Percentiles rank a stretch among this genome's conserved stretches.
phyloP scores from a whole-genome alignment of 2,329 filamentous ascomycete genomes.

The Dactylella cylindrospora region DNA sequence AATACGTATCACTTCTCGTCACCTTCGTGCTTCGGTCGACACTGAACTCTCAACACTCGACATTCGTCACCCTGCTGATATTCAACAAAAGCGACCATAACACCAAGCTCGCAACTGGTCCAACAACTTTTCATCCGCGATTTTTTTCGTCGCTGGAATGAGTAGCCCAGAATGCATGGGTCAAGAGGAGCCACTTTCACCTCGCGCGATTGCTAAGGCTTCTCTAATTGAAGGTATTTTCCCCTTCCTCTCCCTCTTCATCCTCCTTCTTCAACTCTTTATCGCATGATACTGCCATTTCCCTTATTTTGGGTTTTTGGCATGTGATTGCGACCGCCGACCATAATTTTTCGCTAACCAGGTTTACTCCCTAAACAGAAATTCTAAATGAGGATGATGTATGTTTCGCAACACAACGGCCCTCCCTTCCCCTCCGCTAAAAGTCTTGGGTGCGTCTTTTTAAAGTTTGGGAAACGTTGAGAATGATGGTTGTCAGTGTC shows the following conservation, averaged over 20 bases:
- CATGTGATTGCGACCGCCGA: conserved; percentile 8
- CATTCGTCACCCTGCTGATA: no score
- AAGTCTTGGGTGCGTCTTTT: no score
- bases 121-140: no score
- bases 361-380: conserved; percentile 13
- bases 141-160: conserved; percentile 13
- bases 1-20: no score
- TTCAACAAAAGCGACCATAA: no score
- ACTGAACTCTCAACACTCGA: no score
- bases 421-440: background rate
- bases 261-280: background rate
- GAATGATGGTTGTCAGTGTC: background rate
- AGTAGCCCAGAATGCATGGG: conserved; percentile 34
- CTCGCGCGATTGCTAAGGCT: conserved; percentile 37
- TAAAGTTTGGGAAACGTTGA: no score
- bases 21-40: no score
- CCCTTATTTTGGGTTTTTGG: background rate
- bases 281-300: background rate
- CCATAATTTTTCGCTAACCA: background rate
- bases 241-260: background rate
- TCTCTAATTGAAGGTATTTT: conserved; percentile 39
- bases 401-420: no score
- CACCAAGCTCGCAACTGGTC: no score
- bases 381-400: conserved; percentile 34
- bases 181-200: conserved; percentile 44